Evolutionary conservation across 73 alveolate genomes (phyloP).

Genomic region (Paramecium octaurelia): DNA sequence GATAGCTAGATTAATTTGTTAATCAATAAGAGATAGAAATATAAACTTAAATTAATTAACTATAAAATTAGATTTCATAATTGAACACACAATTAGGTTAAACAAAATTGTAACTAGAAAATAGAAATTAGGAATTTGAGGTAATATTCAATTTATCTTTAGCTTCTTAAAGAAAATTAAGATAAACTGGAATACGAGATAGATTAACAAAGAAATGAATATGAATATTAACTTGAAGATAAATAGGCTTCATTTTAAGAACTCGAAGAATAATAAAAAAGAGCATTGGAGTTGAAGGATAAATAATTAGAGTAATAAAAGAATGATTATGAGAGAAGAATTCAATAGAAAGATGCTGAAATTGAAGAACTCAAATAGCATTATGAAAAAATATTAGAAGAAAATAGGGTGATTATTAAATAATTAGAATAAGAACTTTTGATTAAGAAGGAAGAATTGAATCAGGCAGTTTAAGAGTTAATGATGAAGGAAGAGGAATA

Average conservation of each 20-base stretch:
- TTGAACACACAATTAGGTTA: not conserved
- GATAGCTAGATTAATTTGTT: not conserved
- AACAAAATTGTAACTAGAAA: not conserved
- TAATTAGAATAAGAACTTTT: not conserved
- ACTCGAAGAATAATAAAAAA: not conserved
- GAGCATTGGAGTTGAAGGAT: not conserved
- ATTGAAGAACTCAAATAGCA: not conserved
- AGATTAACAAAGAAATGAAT: not conserved
- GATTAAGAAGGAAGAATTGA: not conserved
- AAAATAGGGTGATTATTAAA: not conserved
- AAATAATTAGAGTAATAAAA: not conserved
- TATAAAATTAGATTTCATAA: not conserved
- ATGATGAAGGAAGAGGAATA: not conserved
- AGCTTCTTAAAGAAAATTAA: not conserved
- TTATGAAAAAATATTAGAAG: not conserved
- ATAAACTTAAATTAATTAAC: not conserved
- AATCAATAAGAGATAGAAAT: not conserved
- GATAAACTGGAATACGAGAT: not conserved
- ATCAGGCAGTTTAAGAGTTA: not conserved
- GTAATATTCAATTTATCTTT: not conserved
- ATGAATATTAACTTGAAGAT: not conserved
- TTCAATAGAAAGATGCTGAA: not conserved
- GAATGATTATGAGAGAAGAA: not conserved
- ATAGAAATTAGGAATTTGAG: not conserved
- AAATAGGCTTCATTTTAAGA: not conserved